Conservation (phyloP, 2,329 filamentous ascomycete species). For the Diaporthe nobilis region DNA sequence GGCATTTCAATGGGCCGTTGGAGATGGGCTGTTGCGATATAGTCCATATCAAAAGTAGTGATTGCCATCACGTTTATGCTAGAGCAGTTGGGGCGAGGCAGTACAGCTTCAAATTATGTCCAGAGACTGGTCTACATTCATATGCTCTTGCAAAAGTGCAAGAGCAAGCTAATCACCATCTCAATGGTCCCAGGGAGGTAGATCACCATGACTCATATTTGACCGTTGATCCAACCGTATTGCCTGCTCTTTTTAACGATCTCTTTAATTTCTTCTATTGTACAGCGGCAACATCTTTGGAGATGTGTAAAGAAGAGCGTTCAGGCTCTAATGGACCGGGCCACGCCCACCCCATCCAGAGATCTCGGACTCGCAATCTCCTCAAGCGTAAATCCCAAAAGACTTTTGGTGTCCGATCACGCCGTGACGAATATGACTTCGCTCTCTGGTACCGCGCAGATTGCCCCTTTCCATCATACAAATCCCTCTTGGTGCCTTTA, state of each 20-base stretch:
- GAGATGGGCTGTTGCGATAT: background rate
- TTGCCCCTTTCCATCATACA: background rate
- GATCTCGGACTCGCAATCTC: background rate
- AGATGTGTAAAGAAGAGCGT: background rate
- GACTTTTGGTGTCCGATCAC: background rate
- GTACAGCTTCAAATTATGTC: background rate
- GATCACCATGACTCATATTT: background rate
- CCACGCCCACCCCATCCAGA: background rate
- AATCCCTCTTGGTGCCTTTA: constrained; percentile 46
- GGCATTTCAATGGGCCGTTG: background rate
- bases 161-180: background rate
- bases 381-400: background rate
- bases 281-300: background rate
- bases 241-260: background rate
- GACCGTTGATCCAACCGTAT: background rate
- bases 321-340: background rate
- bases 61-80: background rate
- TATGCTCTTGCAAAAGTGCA: background rate
- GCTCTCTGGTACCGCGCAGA: background rate
- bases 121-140: background rate
- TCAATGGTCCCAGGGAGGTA: background rate
- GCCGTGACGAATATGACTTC: background rate
- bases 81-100: background rate
- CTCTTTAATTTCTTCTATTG: background rate
- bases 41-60: background rate